Percentiles rank a stretch among this genome's conserved stretches.
phyloP scores from a whole-genome alignment of 805 yeast species.

The Candida ascalaphidarum region DNA sequence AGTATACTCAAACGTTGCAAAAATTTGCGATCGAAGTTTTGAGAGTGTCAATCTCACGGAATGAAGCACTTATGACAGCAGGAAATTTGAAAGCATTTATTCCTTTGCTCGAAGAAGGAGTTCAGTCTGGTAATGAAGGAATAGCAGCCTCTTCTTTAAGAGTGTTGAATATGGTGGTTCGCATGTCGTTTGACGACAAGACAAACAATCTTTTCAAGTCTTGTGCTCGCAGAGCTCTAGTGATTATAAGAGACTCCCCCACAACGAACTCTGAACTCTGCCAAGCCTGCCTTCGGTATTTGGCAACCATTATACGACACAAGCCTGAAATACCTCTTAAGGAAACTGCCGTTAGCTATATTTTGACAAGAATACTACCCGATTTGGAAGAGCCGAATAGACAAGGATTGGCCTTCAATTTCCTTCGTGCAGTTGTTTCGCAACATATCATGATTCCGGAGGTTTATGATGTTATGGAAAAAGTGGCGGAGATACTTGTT shows the following conservation, averaged over 20 bases:
- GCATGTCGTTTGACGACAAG: conserved; percentile 53
- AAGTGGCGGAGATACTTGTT: conserved; percentile 75
- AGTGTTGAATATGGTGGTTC: conserved; percentile 50
- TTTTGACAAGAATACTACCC: conserved; percentile 66
- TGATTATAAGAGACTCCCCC: conserved; percentile 66
- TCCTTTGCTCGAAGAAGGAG: conserved; percentile 56
- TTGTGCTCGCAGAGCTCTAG: conserved; percentile 53
- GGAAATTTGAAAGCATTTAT: conserved; percentile 63
- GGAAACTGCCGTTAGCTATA: conserved; percentile 63
- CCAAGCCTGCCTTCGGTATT: conserved; percentile 68
- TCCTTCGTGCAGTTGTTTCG: conserved; percentile 68
- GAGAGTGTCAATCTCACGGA: conserved; percentile 59
- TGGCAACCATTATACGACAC: conserved; percentile 66
- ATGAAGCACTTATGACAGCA: conserved; percentile 49
- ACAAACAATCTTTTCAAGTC: conserved; percentile 44
- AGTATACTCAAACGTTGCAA: conserved; percentile 56
- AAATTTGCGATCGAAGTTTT: conserved; percentile 71
- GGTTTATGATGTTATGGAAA: conserved; percentile 81
- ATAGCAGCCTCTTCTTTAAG: conserved; percentile 63
- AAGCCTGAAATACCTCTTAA: conserved; percentile 58
- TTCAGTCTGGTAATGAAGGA: conserved; percentile 65
- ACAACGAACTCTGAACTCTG: conserved; percentile 70
- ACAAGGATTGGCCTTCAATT: conserved; percentile 83
- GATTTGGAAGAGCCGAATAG: conserved; percentile 85
- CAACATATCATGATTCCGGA: conserved; percentile 77